Conservation (phyloP, 2,329 filamentous ascomycete genomes). For the Tolypocladium pustulatum region DNA sequence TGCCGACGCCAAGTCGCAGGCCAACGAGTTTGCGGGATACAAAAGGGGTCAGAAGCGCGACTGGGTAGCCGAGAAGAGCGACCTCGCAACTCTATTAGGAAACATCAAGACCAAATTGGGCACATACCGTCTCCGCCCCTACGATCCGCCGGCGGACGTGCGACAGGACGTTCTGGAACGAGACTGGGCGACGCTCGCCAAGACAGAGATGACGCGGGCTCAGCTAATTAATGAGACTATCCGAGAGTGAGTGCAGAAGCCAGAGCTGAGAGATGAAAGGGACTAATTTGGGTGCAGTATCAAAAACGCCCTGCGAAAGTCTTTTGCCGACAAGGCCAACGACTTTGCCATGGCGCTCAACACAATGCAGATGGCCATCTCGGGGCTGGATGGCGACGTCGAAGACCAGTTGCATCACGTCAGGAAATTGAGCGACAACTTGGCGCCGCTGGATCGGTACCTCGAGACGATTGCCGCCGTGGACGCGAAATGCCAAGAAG, state of each 20-base stretch:
- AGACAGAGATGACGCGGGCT: slow-evolving; percentile 77
- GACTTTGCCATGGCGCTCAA: slow-evolving; percentile 94
- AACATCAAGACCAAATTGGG: slow-evolving; percentile 99
- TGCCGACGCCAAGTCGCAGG: slow-evolving; percentile 80
- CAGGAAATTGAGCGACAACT: slow-evolving; percentile 69
- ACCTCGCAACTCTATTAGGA: slow-evolving; percentile 81
- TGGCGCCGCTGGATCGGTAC: slow-evolving; percentile 84
- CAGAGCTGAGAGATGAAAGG: neutral
- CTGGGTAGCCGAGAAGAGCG: slow-evolving; percentile 97
- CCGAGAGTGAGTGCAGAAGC: slow-evolving; percentile 54
- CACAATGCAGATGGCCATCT: slow-evolving; percentile 88
- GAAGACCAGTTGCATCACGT: slow-evolving; percentile 91
- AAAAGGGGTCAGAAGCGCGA: slow-evolving; percentile 84
- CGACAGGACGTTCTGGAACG: slow-evolving; percentile 71
- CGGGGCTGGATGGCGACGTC: slow-evolving; percentile 91
- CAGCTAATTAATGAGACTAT: slow-evolving; percentile 98
- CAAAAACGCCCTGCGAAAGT: slow-evolving; percentile 85
- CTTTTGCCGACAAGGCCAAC: slow-evolving; percentile 96
- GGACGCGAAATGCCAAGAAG: slow-evolving; percentile 83
- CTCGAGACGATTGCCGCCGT: slow-evolving; percentile 77
- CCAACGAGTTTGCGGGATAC: slow-evolving; percentile 72
- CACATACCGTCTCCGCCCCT: slow-evolving; percentile 84
- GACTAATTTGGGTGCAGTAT: slow-evolving; percentile 42
- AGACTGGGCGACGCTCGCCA: slow-evolving; percentile 71
- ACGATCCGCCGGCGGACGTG: slow-evolving; percentile 78